A percentile compares a stretch with the other conserved stretches of the same genome.
Conservation (phyloP, 345 rosid species). For the Brassica incana region DNA sequence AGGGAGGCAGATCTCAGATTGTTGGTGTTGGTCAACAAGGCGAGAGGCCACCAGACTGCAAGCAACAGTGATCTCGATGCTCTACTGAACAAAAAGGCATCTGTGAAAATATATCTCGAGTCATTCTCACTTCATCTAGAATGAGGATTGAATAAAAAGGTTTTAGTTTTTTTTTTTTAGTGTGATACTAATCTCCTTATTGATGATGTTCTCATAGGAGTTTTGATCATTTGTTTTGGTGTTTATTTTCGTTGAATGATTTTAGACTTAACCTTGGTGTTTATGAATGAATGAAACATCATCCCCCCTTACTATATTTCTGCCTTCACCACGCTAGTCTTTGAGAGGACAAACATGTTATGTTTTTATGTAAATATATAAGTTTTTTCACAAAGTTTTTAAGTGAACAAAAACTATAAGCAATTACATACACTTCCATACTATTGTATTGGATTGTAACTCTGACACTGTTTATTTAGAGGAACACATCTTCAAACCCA, state of each 20-base stretch:
- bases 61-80: conserved; percentile 61
- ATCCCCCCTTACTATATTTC: not conserved
- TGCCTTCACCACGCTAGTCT: not conserved
- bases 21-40: conserved; percentile 53
- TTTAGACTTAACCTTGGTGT: conserved; percentile 1
- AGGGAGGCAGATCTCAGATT: conserved; percentile 46
- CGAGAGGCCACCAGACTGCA: conserved; percentile 88
- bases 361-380: no score
- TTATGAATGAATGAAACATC: conserved; percentile 10
- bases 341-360: not conserved
- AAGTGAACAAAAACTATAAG: not conserved
- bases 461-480: not conserved
- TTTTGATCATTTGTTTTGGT: conserved; percentile 15
- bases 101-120: conserved; percentile 1
- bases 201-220: conserved; percentile 20
- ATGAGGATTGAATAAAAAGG: not conserved
- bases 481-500: not conserved
- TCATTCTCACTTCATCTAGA: conserved; percentile 2
- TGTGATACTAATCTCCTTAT: conserved; percentile 1
- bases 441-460: not conserved
- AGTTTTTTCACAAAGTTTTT: not conserved
- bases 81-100: not conserved
- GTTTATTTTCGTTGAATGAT: conserved; percentile 12
- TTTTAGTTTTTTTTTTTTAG: not conserved
- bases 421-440: not conserved